A percentile compares a stretch with the other conserved stretches of the same genome.
Conservation (phyloP, 768 basidiomycete genomes). For the Cubamyces lactineus region DNA sequence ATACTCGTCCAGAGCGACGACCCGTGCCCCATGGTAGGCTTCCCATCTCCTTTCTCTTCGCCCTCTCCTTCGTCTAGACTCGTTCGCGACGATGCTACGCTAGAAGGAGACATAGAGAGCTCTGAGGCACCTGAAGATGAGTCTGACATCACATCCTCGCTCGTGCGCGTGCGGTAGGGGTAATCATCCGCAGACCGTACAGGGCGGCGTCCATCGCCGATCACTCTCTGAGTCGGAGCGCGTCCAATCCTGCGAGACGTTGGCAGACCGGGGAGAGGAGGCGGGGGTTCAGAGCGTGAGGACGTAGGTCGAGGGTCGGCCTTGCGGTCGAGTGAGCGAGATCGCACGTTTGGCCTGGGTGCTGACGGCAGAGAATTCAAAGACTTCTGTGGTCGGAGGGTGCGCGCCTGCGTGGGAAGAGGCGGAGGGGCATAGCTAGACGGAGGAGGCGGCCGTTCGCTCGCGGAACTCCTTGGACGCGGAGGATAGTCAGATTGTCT, state of each 20-base stretch:
- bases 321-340: constrained; percentile 12
- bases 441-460: constrained; percentile 23
- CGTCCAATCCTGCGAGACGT: constrained; percentile 2
- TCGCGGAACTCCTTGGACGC: constrained; percentile 28
- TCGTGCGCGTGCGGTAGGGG: constrained; percentile 15
- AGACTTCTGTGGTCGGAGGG: constrained; percentile 31
- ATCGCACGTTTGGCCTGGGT: constrained; percentile 14
- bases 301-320: constrained; percentile 2
- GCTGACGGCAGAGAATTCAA: constrained; percentile 17
- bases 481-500: constrained; percentile 22
- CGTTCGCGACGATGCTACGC: constrained; percentile 25
- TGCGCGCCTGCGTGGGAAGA: constrained; percentile 17
- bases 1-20: constrained; percentile 49
- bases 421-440: constrained; percentile 13
- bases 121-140: constrained; percentile 25
- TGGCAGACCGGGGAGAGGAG: constrained; percentile 19
- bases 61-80: constrained; percentile 22
- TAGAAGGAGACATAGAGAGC: constrained; percentile 6
- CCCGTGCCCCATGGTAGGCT: constrained; percentile 36
- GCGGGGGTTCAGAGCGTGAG: constrained; percentile 12
- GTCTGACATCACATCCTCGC: constrained; percentile 18
- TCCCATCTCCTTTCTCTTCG: constrained; percentile 12
- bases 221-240: neutral
- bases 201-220: neutral
- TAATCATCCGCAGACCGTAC: constrained; percentile 14